These are phyloP conservation scores for Pythium monospermum DNA, from an alignment of 352 stramenopile genomes.

Conservation along the genomic window DNA sequence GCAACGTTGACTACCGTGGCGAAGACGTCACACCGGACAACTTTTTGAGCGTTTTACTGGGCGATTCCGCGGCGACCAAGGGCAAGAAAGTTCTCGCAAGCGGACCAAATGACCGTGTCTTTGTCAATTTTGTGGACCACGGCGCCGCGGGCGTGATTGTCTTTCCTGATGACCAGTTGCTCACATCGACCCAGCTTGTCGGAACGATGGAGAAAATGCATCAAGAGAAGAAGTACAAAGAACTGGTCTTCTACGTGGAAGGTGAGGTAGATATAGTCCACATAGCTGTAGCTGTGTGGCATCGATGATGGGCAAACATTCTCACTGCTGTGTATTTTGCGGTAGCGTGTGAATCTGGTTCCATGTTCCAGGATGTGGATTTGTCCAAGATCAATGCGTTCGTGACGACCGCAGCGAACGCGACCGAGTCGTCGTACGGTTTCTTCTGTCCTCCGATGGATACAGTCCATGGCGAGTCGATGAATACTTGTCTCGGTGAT, in stretches of 20 bases:
- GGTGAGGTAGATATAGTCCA: conserved; percentile 14
- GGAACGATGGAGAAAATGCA: conserved; percentile 77
- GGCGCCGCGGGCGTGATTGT: conserved; percentile 78
- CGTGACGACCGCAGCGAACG: conserved; percentile 87
- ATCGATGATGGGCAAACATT: no score
- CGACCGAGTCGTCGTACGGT: conserved; percentile 83
- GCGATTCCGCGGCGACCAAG: conserved; percentile 45
- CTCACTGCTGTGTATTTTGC: background rate
- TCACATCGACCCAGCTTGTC: conserved; percentile 64
- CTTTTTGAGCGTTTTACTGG: conserved; percentile 83
- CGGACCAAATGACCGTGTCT: conserved; percentile 82
- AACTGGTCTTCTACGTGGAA: conserved; percentile 92
- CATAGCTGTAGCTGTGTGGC: no score
- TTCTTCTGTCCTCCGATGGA: conserved; percentile 87
- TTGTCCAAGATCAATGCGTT: conserved; percentile 82
- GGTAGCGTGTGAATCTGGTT: conserved; percentile 85
- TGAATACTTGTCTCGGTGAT: conserved; percentile 84
- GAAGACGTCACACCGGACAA: conserved; percentile 82
- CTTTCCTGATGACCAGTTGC: conserved; percentile 68
- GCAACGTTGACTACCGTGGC: conserved; percentile 68
- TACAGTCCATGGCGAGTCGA: conserved; percentile 54
- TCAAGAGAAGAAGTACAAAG: conserved; percentile 82
- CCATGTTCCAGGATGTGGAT: conserved; percentile 84
- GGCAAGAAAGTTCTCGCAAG: conserved; percentile 85
- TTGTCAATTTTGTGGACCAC: conserved; percentile 92